Base-by-base conservation (phyloP, 306 rosid species). In the barrel medic (Medicago truncatula) region DNA sequence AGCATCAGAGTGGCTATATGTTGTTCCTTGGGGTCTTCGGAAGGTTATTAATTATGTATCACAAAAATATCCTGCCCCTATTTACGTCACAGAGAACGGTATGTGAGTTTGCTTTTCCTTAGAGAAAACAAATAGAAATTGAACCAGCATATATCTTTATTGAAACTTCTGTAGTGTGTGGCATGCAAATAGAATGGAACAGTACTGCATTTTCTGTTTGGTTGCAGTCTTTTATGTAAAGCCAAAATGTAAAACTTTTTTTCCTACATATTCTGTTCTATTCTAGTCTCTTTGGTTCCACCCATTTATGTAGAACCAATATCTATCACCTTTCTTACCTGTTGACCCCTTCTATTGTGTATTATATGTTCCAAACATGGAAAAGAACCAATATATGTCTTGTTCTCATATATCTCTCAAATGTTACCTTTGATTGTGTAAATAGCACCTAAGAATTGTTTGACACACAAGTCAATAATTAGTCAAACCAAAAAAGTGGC, bases 1-100 rank as follows among this genome's bases (percentile, higher is more conserved):
- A 50, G 98, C 98, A 80, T 94, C 98, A 41, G 97, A 94, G 69
- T 94, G 97, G 98, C 93, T 94, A 72, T 91, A 91, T 80, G 81
- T 90, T 74, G 97, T 94, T 91, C 98, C 98, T 49, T 94, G 98
- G 98, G 98, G 98, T 72, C 53, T 94, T 13, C 82, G 84, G 65
- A 94, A 87, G 88, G 63, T 87, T 85, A 82, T 94, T 46, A 91
- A 88, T 79, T 86, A 94, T 77, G 11, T 90, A 53, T 81, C 89
- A 70, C 84, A 87, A 73, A 88, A 74, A 74, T 94, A 94, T 88
- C 74, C 87, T 70, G 82, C 87, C 17, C 85, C 92, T 0, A 83
- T 94, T 67, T 82, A 76, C 80, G 73, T 94, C 58, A 94, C 98
- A 47, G 98, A 94, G 83, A 94, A 90, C 49, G 98, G 98, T 94